A percentile compares a stretch with the other conserved stretches of the same genome.
These are phyloP conservation scores for Inonotus obliquus DNA, from an alignment of 1,284 basidiomycete species.

Conservation along the genomic window DNA sequence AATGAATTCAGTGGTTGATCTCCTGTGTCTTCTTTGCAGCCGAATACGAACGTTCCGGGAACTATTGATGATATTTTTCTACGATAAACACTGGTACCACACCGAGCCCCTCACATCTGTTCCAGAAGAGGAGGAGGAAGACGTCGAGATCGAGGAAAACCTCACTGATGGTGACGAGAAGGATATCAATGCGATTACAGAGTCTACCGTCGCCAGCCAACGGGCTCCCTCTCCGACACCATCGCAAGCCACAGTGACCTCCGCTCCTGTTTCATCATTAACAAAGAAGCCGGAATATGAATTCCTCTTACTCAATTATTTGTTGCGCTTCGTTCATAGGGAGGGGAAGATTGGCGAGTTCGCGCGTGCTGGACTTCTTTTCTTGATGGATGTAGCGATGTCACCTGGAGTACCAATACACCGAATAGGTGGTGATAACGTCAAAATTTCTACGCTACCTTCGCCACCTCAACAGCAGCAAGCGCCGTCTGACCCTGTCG, in stretches of 20 bases:
- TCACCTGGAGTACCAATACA: conserved; percentile 55
- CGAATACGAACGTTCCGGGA: conserved; percentile 87
- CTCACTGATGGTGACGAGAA: conserved; percentile 34
- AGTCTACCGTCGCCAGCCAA: conserved; percentile 12
- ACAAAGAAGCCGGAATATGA: conserved; percentile 83
- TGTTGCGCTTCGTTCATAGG: conserved; percentile 91
- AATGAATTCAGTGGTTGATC: conserved; percentile 68
- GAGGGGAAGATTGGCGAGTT: conserved; percentile 94
- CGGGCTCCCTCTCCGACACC: conserved; percentile 49
- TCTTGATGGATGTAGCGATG: conserved; percentile 94
- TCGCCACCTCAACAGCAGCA: conserved; percentile 19
- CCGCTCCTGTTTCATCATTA: conserved; percentile 38
- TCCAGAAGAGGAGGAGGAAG: conserved; percentile 61
- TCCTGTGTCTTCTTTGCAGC: conserved; percentile 87
- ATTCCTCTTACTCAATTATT: conserved; percentile 92
- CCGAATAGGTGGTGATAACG: conserved; percentile 33
- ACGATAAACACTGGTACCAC: conserved; percentile 82
- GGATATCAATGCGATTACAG: conserved; percentile 24
- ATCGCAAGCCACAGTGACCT: conserved; percentile 56
- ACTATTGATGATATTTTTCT: conserved; percentile 92
- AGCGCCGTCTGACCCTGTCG: conserved; percentile 56
- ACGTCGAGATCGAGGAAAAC: conserved; percentile 44
- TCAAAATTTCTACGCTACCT: conserved; percentile 28
- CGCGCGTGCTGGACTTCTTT: conserved; percentile 86
- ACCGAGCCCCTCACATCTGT: conserved; percentile 65